Evolutionary conservation across 23 red algal genomes (phyloP).

Genomic region (Gracilariopsis chorda): DNA sequence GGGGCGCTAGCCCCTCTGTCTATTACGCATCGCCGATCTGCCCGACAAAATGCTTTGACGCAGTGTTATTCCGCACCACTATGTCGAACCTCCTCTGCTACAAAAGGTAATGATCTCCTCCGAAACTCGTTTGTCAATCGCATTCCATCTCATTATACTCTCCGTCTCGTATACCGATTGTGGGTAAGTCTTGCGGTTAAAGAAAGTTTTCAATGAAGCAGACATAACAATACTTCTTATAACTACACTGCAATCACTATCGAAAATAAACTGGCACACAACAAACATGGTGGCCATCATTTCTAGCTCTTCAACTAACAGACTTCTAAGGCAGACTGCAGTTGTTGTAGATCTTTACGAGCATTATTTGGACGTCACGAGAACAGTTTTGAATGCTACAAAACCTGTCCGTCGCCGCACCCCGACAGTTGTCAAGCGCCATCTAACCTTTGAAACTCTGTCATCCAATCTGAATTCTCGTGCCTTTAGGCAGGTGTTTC

Average conservation of each 20-base stretch:
- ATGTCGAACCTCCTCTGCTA: too few species aligned
- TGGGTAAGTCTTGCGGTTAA: too few species aligned
- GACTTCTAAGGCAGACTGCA: background rate
- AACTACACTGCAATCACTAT: background rate
- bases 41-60: too few species aligned
- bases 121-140: too few species aligned
- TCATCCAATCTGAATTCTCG: background rate
- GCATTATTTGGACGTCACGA: background rate
- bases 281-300: background rate
- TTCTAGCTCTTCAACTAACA: background rate
- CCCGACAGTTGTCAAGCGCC: background rate
- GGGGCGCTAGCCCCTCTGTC: too few species aligned
- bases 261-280: background rate
- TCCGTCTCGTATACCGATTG: too few species aligned
- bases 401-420: background rate
- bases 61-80: too few species aligned
- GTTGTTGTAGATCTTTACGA: background rate
- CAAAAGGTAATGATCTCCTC: too few species aligned
- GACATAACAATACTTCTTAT: too few species aligned
- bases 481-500: background rate
- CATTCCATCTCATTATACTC: too few species aligned
- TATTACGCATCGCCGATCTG: too few species aligned
- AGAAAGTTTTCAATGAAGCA: too few species aligned
- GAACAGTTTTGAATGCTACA: background rate
- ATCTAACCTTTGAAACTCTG: background rate